These are phyloP conservation scores for Pseudocercospora cruenta DNA, from an alignment of 2,329 filamentous ascomycete species.

Conservation along the genomic window DNA sequence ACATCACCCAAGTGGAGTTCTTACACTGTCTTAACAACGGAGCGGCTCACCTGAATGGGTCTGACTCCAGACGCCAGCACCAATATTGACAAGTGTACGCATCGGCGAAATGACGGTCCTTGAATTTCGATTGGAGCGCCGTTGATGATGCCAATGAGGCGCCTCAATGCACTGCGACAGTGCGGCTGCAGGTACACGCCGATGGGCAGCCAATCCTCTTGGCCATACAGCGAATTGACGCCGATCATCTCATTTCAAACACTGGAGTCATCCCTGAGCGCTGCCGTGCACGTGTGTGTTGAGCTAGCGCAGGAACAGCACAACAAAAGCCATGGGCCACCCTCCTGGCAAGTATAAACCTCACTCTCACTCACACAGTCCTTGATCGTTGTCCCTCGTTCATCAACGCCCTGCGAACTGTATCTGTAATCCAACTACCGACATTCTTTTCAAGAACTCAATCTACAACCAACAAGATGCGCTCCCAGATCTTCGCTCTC, in stretches of 20 bases:
- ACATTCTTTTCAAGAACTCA: slow-evolving; percentile 16
- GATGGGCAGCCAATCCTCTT: neutral
- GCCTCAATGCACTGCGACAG: slow-evolving; percentile 1
- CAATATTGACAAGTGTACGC: neutral
- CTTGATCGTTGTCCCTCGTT: slow-evolving; percentile 9
- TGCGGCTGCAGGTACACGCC: slow-evolving; percentile 5
- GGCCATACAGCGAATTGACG: neutral
- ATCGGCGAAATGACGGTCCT: slow-evolving; percentile 7
- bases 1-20: neutral
- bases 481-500: slow-evolving; percentile 36
- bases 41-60: slow-evolving; percentile 2
- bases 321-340: slow-evolving; percentile 7
- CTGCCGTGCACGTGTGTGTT: slow-evolving; percentile 1
- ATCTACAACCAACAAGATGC: slow-evolving; percentile 43
- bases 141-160: neutral
- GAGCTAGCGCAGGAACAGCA: slow-evolving; percentile 7
- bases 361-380: neutral
- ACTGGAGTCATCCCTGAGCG: slow-evolving; percentile 1
- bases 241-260: slow-evolving; percentile 10
- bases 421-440: slow-evolving; percentile 20
- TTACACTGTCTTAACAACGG: neutral
- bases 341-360: neutral
- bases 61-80: slow-evolving; percentile 4
- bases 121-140: slow-evolving; percentile 4
- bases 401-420: slow-evolving; percentile 12